Base-by-base conservation (phyloP, 2,329 filamentous ascomycete genomes). In the Pseudofabraea citricarpa region DNA sequence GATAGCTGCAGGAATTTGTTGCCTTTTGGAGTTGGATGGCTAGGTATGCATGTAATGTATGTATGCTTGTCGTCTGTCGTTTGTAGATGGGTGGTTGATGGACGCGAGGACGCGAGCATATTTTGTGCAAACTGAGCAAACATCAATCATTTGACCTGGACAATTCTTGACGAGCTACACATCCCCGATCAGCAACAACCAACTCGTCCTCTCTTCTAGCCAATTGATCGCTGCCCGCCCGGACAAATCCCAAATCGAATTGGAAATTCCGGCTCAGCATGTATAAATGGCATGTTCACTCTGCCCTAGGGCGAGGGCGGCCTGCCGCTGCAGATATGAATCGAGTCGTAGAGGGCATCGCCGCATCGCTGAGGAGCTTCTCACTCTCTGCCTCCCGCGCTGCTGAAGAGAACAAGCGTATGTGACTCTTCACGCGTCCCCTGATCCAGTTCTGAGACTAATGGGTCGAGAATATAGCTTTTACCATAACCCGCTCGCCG, bases 241-340 rank as follows among this genome's bases (percentile, higher is more conserved):
- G n/a, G n/a, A n/a, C n/a, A n/a, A n/a, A n/a, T n/a, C n/a, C n/a
- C n/a, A n/a, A n/a, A n/a, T n/a, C n/a, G n/a, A n/a, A n/a, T n/a
- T n/a, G n/a, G n/a, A n/a, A n/a, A n/a, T n/a, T n/a, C n/a, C n/a
- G n/a, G n/a, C n/a, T n/a, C n/a, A 59, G 38, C 37, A 63, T 63
- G 61, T 62, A 56, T 40, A 63, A 60, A 55, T 60, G 61, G 58
- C 61, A 63, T 52, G 50, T 56, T 23, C 50, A 59, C 36, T 58
- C 59, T 19, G 53, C 58, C 27, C 48, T 61, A 53, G 54, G 58
- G 29, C 55, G 56, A 20, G 49, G 52, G 0, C 53, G 60, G 45
- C 60, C 59, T 44, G 23, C 50, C 9, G 44, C 48, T 15, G 45
- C 48, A 52, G 59, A 61, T 39, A 33, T 61, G 21, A 31, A 45